Conservation (phyloP, 371 early-diverging fungal species). For the Gilbertella persicaria region DNA sequence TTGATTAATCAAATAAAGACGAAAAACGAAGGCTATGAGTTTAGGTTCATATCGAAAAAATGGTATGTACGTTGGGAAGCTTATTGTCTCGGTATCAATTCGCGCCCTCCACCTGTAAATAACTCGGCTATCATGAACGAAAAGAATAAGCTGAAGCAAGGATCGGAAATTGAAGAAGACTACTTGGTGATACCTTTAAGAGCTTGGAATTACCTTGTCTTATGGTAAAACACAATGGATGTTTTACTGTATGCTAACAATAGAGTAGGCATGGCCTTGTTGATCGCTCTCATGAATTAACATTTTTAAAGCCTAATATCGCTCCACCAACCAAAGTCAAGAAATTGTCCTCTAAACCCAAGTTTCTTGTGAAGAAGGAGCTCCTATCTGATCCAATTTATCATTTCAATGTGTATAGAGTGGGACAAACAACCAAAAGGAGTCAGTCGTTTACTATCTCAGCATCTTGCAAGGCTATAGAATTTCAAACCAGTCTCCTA, state of each 20-base stretch:
- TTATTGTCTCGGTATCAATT: neutral
- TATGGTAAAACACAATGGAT: constrained; percentile 2
- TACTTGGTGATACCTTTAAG: neutral
- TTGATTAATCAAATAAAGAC: neutral
- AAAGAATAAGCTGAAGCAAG: neutral
- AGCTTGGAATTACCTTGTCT: constrained; percentile 2
- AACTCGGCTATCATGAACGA: neutral
- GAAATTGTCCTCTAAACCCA: neutral
- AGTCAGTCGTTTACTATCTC: constrained; percentile 3
- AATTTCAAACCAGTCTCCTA: constrained; percentile 4
- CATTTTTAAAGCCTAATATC: neutral
- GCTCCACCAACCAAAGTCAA: neutral
- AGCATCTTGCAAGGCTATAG: neutral
- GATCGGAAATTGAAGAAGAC: neutral
- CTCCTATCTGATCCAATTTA: neutral
- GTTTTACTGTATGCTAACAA: neutral
- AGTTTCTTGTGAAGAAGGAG: neutral
- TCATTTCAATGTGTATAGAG: neutral
- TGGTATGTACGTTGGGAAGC: neutral
- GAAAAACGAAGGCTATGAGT: neutral
- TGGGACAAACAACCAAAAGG: neutral
- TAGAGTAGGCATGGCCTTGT: neutral
- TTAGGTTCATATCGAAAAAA: neutral
- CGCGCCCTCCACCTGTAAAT: neutral
- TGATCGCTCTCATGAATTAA: neutral